Conservation (phyloP, 2,329 filamentous ascomycete species). For the Leptographium wingfieldii region DNA sequence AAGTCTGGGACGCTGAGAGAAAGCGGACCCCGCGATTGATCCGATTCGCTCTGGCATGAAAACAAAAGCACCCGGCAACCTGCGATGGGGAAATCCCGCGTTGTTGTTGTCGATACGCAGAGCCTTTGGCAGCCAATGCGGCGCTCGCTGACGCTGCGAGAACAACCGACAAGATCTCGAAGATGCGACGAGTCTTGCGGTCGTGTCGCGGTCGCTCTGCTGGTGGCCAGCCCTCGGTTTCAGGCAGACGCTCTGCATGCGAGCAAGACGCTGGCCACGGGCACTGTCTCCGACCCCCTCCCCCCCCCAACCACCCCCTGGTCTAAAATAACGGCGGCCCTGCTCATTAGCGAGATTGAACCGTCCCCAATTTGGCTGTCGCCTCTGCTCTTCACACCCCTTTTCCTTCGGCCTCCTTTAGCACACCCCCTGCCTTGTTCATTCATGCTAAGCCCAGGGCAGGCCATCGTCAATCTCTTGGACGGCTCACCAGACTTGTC, state of each 20-base stretch:
- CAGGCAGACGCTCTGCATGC: not conserved
- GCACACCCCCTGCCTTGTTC: not conserved
- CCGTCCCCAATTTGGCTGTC: not conserved
- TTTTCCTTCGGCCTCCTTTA: not conserved
- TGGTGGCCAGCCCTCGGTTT: not conserved
- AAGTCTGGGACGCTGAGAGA: too few relatives aligned
- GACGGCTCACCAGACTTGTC: not conserved
- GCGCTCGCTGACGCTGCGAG: not conserved
- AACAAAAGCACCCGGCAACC: not conserved
- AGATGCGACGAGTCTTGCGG: too few relatives aligned
- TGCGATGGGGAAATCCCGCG: not conserved
- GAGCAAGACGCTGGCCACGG: too few relatives aligned
- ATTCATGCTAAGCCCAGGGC: conserved; percentile 2
- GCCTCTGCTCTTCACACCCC: not conserved
- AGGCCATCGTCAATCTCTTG: not conserved
- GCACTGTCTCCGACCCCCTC: too few relatives aligned
- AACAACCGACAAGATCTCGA: not conserved
- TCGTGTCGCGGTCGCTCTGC: too few relatives aligned
- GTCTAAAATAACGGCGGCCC: not conserved
- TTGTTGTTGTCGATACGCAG: not conserved
- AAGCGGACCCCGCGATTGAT: not conserved
- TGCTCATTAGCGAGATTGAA: conserved; percentile 1
- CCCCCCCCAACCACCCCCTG: not conserved
- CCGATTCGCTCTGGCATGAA: not conserved
- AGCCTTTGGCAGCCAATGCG: not conserved